These are phyloP conservation scores for Fistulinella prunicolor DNA, from an alignment of 768 basidiomycete species.

Conservation along the genomic window DNA sequence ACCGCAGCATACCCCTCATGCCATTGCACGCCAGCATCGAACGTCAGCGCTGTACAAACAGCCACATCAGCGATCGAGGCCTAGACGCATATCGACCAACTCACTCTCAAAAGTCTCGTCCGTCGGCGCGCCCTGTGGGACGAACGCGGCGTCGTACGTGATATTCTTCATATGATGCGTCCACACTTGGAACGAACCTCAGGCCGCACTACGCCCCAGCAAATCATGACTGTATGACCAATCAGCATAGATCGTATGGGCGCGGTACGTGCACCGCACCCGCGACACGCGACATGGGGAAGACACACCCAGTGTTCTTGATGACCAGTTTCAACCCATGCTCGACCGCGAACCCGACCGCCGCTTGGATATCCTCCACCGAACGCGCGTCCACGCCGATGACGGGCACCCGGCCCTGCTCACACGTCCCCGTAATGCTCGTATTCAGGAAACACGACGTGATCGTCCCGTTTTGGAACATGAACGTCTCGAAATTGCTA, in stretches of 20 bases:
- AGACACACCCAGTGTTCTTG: conserved; percentile 25
- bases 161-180: conserved; percentile 41
- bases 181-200: conserved; percentile 39
- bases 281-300: background rate
- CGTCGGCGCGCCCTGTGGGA: conserved; percentile 30
- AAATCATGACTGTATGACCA: conserved; percentile 32
- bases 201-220: conserved; percentile 39
- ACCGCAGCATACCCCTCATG: conserved; percentile 39
- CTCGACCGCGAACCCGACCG: conserved; percentile 19
- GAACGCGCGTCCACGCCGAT: conserved; percentile 23
- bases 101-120: background rate
- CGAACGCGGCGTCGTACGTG: conserved; percentile 32
- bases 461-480: conserved; percentile 44
- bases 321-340: conserved; percentile 17
- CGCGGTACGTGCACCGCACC: conserved; percentile 14
- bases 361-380: conserved; percentile 18
- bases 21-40: conserved; percentile 48
- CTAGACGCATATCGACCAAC: background rate
- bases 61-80: background rate
- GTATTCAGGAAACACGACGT: conserved; percentile 37
- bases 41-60: conserved; percentile 26
- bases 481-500: conserved; percentile 33
- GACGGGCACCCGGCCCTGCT: conserved; percentile 19
- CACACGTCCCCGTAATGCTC: conserved; percentile 16
- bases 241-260: no score